Evolutionary conservation across 2,329 filamentous ascomycete species (phyloP).

Genomic region (Penicillium sp.): DNA sequence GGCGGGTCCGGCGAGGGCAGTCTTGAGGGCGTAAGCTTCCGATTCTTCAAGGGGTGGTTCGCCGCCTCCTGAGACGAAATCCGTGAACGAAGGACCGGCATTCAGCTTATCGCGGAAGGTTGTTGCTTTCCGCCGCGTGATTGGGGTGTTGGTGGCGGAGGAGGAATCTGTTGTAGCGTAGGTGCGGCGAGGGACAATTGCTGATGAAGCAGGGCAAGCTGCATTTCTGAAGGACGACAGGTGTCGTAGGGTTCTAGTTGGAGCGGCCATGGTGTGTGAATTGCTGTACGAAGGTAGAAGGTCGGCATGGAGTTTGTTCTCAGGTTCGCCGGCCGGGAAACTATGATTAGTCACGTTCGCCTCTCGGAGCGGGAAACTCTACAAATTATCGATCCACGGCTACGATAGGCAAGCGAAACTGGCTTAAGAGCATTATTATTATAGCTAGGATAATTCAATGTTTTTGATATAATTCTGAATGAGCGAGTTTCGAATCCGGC

Average conservation of each 20-base stretch:
- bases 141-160: slow-evolving; percentile 35
- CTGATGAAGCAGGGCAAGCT: slow-evolving; percentile 16
- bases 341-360: slow-evolving; percentile 4
- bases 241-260: slow-evolving; percentile 34
- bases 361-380: slow-evolving; percentile 6
- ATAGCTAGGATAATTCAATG: slow-evolving; percentile 22
- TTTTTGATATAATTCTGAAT: slow-evolving; percentile 14
- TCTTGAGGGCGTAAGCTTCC: slow-evolving; percentile 63
- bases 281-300: slow-evolving; percentile 13
- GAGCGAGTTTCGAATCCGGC: slow-evolving; percentile 3
- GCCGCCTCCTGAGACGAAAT: slow-evolving; percentile 58
- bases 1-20: slow-evolving; percentile 61
- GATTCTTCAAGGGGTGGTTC: slow-evolving; percentile 45
- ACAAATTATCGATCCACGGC: neutral
- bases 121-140: slow-evolving; percentile 58
- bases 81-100: slow-evolving; percentile 63
- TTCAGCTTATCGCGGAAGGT: slow-evolving; percentile 66
- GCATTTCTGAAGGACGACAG: slow-evolving; percentile 32
- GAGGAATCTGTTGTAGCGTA: slow-evolving; percentile 45
- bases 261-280: slow-evolving; percentile 35
- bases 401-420: neutral
- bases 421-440: slow-evolving; percentile 12
- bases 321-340: slow-evolving; percentile 8
- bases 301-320: slow-evolving; percentile 5
- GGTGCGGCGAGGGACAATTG: slow-evolving; percentile 26